phyloP scores from a whole-genome alignment of 1,284 basidiomycete species.

The Leccinum subspadiceum region DNA sequence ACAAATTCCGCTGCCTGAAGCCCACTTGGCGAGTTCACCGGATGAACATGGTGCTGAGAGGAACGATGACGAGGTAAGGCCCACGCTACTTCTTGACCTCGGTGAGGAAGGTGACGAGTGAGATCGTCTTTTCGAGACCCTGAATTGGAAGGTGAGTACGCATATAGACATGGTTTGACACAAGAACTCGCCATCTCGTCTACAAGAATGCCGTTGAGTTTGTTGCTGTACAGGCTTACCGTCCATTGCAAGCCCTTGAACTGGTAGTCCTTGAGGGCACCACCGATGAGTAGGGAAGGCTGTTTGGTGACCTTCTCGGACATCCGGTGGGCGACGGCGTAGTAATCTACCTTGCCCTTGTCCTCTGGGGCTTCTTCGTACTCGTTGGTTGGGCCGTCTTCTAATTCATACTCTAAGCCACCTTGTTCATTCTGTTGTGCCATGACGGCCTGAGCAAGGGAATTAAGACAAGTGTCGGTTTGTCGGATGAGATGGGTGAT shows the following conservation, averaged over 20 bases:
- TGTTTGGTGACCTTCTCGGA: constrained; percentile 88
- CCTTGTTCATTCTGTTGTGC: constrained; percentile 89
- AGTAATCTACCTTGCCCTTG: constrained; percentile 90
- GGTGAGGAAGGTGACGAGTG: constrained; percentile 94
- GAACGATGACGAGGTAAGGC: constrained; percentile 97
- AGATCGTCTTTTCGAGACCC: constrained; percentile 97
- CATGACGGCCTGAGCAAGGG: constrained; percentile 90
- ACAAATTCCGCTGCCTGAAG: constrained; percentile 48
- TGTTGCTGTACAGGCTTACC: constrained; percentile 98
- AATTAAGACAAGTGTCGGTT: constrained; percentile 96
- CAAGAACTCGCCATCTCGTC: constrained; percentile 87
- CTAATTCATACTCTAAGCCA: constrained; percentile 46
- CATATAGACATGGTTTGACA: not conserved
- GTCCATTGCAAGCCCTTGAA: constrained; percentile 96
- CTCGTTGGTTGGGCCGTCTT: constrained; percentile 79
- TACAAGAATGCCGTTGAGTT: constrained; percentile 93
- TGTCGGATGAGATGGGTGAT: constrained; percentile 96
- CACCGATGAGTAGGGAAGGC: constrained; percentile 79
- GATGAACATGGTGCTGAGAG: constrained; percentile 97
- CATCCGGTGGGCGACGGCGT: constrained; percentile 92
- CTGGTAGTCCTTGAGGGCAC: constrained; percentile 91
- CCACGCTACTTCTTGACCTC: constrained; percentile 90
- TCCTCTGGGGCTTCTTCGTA: constrained; percentile 57
- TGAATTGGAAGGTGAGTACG: constrained; percentile 35
- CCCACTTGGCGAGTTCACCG: constrained; percentile 97